phyloP scores from a whole-genome alignment of 2,329 filamentous ascomycete genomes.

The Colletotrichum lini region DNA sequence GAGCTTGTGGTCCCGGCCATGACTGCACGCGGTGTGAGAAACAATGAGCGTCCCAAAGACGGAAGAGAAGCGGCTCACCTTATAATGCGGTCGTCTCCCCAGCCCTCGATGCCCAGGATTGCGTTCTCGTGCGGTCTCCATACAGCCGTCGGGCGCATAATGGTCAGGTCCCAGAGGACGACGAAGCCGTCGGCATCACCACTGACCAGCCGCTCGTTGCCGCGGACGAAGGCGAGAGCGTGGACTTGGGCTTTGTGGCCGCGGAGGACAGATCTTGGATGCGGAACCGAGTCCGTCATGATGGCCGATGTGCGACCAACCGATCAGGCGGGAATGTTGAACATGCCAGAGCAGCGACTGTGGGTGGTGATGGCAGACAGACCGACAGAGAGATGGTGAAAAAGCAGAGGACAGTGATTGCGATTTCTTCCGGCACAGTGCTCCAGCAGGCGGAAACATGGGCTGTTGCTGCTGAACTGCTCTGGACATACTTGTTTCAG shows the following conservation, averaged over 20 bases:
- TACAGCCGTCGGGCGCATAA: conserved; percentile 84
- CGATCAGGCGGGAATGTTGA: neutral
- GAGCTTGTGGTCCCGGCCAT: conserved; percentile 90
- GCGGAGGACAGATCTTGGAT: conserved; percentile 78
- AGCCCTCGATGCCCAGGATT: conserved; percentile 81
- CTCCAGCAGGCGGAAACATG: too few relatives aligned
- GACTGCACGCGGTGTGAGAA: conserved; percentile 64
- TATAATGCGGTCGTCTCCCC: conserved; percentile 81
- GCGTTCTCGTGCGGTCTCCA: conserved; percentile 89
- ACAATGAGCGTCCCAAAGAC: neutral
- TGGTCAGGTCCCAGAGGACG: conserved; percentile 86
- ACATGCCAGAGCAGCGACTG: neutral
- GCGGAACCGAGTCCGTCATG: conserved; percentile 51
- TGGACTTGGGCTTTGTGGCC: conserved; percentile 89
- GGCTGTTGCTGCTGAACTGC: neutral
- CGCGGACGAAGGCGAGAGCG: conserved; percentile 78
- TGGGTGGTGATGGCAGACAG: neutral
- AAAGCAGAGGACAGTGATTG: neutral
- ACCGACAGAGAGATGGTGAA: neutral
- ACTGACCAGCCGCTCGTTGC: conserved; percentile 83
- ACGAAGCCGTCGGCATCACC: conserved; percentile 94
- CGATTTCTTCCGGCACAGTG: neutral
- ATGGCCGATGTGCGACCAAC: conserved; percentile 1
- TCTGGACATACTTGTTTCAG: too few relatives aligned
- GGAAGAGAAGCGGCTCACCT: conserved; percentile 72